These are phyloP conservation scores for Gyromitra esculenta DNA, from an alignment of 2,329 filamentous ascomycete genomes.

Conservation along the genomic window DNA sequence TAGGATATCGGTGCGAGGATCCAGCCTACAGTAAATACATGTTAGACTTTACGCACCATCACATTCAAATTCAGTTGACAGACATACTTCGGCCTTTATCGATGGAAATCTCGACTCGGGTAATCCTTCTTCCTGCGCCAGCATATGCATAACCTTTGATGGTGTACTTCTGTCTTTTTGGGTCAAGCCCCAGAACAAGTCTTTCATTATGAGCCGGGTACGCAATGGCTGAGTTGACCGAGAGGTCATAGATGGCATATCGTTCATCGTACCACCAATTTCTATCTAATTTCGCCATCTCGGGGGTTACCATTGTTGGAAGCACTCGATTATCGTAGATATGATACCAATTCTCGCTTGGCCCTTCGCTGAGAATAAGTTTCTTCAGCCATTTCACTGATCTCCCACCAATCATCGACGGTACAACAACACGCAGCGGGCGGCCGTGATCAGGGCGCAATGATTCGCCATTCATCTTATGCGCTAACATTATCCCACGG, in stretches of 20 bases:
- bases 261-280: slow-evolving; percentile 88
- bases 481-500: slow-evolving; percentile 83
- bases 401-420: slow-evolving; percentile 88
- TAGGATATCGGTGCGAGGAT: slow-evolving; percentile 79
- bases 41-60: neutral
- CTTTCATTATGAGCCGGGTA: slow-evolving; percentile 76
- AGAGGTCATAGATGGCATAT: slow-evolving; percentile 93
- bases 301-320: slow-evolving; percentile 84
- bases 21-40: slow-evolving; percentile 65
- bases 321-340: slow-evolving; percentile 92
- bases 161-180: slow-evolving; percentile 67
- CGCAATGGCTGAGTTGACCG: slow-evolving; percentile 82
- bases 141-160: slow-evolving; percentile 86
- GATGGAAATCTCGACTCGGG: slow-evolving; percentile 81
- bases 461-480: slow-evolving; percentile 88
- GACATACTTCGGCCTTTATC: slow-evolving; percentile 75
- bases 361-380: slow-evolving; percentile 78
- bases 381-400: slow-evolving; percentile 93
- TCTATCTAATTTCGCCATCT: slow-evolving; percentile 64
- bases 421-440: slow-evolving; percentile 82
- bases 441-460: slow-evolving; percentile 86
- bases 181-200: slow-evolving; percentile 12
- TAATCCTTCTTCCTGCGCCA: slow-evolving; percentile 84
- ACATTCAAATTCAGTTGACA: neutral
- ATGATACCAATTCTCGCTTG: slow-evolving; percentile 95